These are phyloP conservation scores for Penicillium sp. DNA, from an alignment of 2,329 filamentous ascomycete species.

Conservation along the genomic window DNA sequence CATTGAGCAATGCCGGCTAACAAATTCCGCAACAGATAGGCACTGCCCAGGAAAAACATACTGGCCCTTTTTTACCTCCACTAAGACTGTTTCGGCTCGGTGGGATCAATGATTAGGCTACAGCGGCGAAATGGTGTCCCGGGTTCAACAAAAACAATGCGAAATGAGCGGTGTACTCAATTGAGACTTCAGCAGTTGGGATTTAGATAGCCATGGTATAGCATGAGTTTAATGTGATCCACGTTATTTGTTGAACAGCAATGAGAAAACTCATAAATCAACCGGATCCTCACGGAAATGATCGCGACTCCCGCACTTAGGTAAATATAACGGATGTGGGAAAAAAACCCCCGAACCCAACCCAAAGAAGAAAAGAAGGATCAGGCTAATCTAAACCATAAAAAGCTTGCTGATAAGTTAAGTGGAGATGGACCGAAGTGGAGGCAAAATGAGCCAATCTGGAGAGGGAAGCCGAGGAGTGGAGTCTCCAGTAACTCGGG, in stretches of 20 bases:
- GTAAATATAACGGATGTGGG: neutral
- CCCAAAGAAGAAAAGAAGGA: neutral
- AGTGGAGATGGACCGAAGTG: neutral
- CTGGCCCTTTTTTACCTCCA: slow-evolving; percentile 26
- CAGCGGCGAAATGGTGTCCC: neutral
- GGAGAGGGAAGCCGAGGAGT: neutral
- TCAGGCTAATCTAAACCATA: neutral
- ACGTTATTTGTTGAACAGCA: neutral
- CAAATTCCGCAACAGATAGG: slow-evolving; percentile 10
- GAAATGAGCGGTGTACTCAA: neutral
- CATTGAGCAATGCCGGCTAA: neutral
- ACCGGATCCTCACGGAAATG: neutral
- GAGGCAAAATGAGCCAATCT: neutral
- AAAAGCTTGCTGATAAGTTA: neutral
- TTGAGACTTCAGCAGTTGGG: neutral
- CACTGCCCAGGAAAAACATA: slow-evolving; percentile 25
- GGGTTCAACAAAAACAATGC: neutral
- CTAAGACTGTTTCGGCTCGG: slow-evolving; percentile 23
- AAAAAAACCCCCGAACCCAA: neutral
- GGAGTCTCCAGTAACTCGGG: neutral
- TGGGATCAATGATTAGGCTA: slow-evolving; percentile 18
- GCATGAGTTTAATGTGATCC: neutral
- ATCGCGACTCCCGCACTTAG: neutral
- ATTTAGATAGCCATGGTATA: neutral
- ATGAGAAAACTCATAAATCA: neutral